Evolutionary conservation across 768 basidiomycete genomes (phyloP).

Genomic region (Neoboletus brunneissimus): DNA sequence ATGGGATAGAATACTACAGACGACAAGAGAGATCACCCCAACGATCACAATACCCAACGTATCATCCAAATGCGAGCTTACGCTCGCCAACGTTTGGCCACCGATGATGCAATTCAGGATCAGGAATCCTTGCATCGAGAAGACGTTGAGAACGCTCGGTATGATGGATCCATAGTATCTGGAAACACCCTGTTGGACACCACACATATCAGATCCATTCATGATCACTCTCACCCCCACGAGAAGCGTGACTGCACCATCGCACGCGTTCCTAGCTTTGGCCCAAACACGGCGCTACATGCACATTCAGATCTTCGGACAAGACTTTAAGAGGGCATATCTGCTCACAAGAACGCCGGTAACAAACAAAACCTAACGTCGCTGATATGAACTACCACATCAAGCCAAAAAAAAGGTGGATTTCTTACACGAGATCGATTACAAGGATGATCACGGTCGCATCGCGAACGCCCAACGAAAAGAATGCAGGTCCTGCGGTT

Average conservation of each 20-base stretch:
- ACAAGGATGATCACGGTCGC: slow-evolving; percentile 40
- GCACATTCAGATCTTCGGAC: background rate
- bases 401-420: background rate
- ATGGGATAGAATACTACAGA: slow-evolving; percentile 11
- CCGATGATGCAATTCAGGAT: slow-evolving; percentile 60
- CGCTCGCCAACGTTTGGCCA: slow-evolving; percentile 56
- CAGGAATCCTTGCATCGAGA: slow-evolving; percentile 54
- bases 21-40: slow-evolving; percentile 29
- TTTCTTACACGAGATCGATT: slow-evolving; percentile 43
- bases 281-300: slow-evolving; percentile 48
- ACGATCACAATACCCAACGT: slow-evolving; percentile 35
- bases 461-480: slow-evolving; percentile 43
- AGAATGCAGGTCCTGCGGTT: slow-evolving; percentile 49
- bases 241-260: slow-evolving; percentile 57
- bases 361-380: slow-evolving; percentile 30
- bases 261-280: slow-evolving; percentile 53
- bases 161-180: slow-evolving; percentile 41
- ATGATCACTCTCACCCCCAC: slow-evolving; percentile 41
- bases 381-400: background rate
- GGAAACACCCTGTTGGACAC: slow-evolving; percentile 1
- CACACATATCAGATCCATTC: slow-evolving; percentile 10
- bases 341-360: slow-evolving; percentile 39
- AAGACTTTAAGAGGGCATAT: background rate
- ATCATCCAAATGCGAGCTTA: slow-evolving; percentile 34
- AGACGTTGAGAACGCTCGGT: slow-evolving; percentile 46